These are phyloP conservation scores for Hylodesmum podocarpum DNA, from an alignment of 306 rosid genomes.

Conservation along the genomic window DNA sequence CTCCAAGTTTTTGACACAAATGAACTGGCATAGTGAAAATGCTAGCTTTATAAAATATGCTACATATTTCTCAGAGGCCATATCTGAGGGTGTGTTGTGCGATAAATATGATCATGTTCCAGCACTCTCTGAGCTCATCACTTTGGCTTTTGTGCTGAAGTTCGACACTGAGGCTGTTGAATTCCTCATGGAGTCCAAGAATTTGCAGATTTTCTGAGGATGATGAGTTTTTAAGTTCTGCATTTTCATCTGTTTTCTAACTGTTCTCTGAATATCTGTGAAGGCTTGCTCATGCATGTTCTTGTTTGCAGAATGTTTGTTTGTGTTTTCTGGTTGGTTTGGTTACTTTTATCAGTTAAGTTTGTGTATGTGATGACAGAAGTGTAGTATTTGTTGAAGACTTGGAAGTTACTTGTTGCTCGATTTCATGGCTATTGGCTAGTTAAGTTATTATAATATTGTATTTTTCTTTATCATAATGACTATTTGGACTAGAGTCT, in stretches of 20 bases:
- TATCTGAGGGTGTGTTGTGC: conserved; percentile 56
- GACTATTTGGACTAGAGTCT: too few species aligned
- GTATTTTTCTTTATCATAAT: too few species aligned
- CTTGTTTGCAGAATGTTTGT: too few species aligned
- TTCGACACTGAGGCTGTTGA: conserved; percentile 44
- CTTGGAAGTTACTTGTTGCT: too few species aligned
- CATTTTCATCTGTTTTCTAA: neutral
- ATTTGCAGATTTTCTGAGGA: conserved; percentile 58
- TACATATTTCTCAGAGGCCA: conserved; percentile 53
- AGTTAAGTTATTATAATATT: too few species aligned
- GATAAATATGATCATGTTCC: conserved; percentile 48
- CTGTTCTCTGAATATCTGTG: too few species aligned
- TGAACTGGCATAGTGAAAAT: conserved; percentile 27
- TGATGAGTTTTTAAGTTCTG: neutral
- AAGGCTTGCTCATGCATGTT: too few species aligned
- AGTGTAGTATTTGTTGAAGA: too few species aligned
- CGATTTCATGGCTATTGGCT: too few species aligned
- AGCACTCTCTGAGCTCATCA: conserved; percentile 55
- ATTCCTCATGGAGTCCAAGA: conserved; percentile 56
- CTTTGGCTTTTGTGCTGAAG: conserved; percentile 37
- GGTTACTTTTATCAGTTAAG: too few species aligned
- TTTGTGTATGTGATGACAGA: too few species aligned
- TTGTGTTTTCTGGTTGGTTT: too few species aligned
- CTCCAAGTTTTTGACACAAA: conserved; percentile 41
- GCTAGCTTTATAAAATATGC: conserved; percentile 44